Evolutionary conservation across 805 yeast species (phyloP).

Genomic region (Candida piceae): DNA sequence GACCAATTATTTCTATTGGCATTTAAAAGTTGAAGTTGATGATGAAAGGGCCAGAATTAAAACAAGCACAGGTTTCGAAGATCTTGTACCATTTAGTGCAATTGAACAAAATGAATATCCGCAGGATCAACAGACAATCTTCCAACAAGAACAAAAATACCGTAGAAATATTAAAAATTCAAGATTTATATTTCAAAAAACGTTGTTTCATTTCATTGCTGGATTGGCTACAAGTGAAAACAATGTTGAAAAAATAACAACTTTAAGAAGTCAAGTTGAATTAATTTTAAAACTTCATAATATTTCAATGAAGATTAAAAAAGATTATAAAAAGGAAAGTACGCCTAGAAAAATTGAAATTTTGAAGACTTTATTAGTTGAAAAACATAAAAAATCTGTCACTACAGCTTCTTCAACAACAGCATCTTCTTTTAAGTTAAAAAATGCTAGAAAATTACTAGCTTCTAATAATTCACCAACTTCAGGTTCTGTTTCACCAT

Average conservation of each 20-base stretch:
- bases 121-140: constrained; percentile 5
- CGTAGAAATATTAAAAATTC: constrained; percentile 3
- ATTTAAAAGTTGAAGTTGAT: constrained; percentile 78
- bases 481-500: neutral
- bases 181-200: constrained; percentile 21
- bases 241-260: constrained; percentile 27
- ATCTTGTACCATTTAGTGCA: neutral
- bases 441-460: constrained; percentile 6
- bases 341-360: constrained; percentile 72
- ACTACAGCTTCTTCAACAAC: constrained; percentile 24
- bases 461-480: neutral
- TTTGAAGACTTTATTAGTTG: constrained; percentile 52
- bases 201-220: constrained; percentile 27
- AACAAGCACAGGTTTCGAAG: neutral
- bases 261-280: constrained; percentile 49
- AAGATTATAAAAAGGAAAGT: constrained; percentile 57
- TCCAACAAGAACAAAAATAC: constrained; percentile 5
- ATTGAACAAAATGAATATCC: constrained; percentile 12
- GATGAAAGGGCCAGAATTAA: constrained; percentile 40
- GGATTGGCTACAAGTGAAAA: constrained; percentile 18
- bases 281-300: constrained; percentile 62
- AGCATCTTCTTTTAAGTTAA: constrained; percentile 4
- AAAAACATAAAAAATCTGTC: constrained; percentile 39
- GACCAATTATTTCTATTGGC: constrained; percentile 89
- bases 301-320: constrained; percentile 60